Conservation (phyloP, 108 stramenopile genomes). For the Conticribra guillardii region DNA sequence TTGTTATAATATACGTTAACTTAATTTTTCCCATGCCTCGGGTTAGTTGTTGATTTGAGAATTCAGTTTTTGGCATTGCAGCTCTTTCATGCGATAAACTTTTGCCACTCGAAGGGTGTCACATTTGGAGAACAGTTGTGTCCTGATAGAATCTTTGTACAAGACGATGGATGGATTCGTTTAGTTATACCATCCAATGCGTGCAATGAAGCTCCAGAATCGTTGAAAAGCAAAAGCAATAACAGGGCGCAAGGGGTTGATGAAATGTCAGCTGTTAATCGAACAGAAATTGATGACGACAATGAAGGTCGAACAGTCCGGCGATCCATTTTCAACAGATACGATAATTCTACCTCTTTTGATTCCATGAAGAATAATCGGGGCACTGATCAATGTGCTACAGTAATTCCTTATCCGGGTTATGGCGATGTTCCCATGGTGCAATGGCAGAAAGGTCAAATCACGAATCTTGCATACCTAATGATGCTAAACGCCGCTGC, state of each 20-base stretch:
- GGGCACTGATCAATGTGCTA: too few relatives aligned
- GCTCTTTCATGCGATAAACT: slow-evolving; percentile 32
- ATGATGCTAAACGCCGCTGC: slow-evolving; percentile 76
- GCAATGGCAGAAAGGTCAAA: slow-evolving; percentile 51
- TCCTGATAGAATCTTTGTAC: slow-evolving; percentile 36
- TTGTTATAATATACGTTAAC: too few relatives aligned
- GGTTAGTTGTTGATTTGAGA: slow-evolving; percentile 33
- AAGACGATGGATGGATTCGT: slow-evolving; percentile 35
- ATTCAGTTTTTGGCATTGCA: slow-evolving; percentile 37
- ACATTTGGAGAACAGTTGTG: slow-evolving; percentile 29
- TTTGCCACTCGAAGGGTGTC: slow-evolving; percentile 25
- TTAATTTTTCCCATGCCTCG: too few relatives aligned
- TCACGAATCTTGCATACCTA: slow-evolving; percentile 71
- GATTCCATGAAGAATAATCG: too few relatives aligned
- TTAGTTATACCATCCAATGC: slow-evolving; percentile 16
- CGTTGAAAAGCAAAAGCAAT: too few relatives aligned
- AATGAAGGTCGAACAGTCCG: too few relatives aligned
- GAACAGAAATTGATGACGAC: too few relatives aligned
- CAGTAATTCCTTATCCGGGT: slow-evolving; percentile 35
- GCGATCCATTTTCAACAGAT: slow-evolving; percentile 23
- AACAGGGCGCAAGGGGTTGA: too few relatives aligned
- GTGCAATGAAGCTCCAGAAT: too few relatives aligned
- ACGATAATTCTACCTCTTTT: not conserved
- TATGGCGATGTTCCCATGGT: slow-evolving; percentile 21
- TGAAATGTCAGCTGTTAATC: too few relatives aligned